Base-by-base conservation (phyloP, 257 asterid genomes). In the Plantago major region DNA sequence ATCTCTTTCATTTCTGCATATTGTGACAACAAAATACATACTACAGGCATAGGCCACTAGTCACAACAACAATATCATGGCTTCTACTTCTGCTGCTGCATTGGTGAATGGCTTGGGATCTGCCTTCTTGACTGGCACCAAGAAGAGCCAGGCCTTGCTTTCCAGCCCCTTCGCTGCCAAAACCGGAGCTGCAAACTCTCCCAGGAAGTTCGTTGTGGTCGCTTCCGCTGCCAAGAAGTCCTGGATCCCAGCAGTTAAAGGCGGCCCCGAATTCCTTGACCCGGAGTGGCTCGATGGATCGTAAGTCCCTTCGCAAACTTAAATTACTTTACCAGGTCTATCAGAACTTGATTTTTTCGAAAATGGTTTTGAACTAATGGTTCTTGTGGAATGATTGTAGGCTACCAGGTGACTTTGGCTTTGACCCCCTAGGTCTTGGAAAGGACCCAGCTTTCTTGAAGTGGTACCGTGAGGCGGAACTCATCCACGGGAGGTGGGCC, bases 211-310 rank as follows among this genome's bases (percentile, higher is more conserved):
- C 58, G 30, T 71, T 14, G 90, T 82, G 12, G 87, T 42, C 17
- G 96, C 93, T 19, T 97, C 94, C 18, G 79, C 87, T 33, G 78
- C 83, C 0, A 92, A 92, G 91, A 89, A 92, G 62, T 92, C 99
- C 2, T 92, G 99, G 99, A 26, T 92, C 69, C 99, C 99, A 11
- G 94, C 22, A 13, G 91, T 92, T 11, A 83, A 26, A 73, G 76
- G 76, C 42, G 97, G 96, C 12, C 84, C 86, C 69, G 80, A 73
- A 82, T 59, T 92, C 13, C 45, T 81, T 57, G 89, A 92, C 78
- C 99, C 97, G 1, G 99, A 89, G 63, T 86, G 96, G 96, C 99
- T 92, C 61, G 99, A 92, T 77, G 99, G 99, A 81, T 92, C 99
- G 99, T 92, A 85, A 76, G 95, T 83, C 42, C 62, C 48, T 11